A percentile compares a stretch with the other conserved stretches of the same genome.
Evolutionary conservation across 106 monocot species (phyloP).

Genomic region (Allium fistulosum): DNA sequence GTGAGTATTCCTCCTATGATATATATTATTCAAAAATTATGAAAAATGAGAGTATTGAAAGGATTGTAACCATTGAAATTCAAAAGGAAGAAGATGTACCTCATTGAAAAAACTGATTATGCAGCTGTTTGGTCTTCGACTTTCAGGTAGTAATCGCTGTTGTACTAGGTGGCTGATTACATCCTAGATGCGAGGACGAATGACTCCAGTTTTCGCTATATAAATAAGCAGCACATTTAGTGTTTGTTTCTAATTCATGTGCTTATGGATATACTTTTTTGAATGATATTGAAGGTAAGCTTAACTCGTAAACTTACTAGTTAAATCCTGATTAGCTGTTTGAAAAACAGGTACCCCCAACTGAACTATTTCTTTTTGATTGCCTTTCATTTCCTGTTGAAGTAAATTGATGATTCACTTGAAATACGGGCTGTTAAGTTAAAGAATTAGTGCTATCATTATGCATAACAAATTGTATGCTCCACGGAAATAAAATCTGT

Average conservation of each 20-base stretch:
- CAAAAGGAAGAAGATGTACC: slow-evolving; percentile 24
- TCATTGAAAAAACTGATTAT: slow-evolving; percentile 96
- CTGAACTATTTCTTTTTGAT: too few species aligned
- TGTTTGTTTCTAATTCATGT: too few species aligned
- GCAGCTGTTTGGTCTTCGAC: slow-evolving; percentile 82
- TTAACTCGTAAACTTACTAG: too few species aligned
- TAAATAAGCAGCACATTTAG: background rate
- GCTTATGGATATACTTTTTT: background rate
- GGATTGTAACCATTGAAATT: background rate
- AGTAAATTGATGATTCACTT: too few species aligned
- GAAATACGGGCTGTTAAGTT: too few species aligned
- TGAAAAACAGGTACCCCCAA: too few species aligned
- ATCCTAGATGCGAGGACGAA: slow-evolving; percentile 47
- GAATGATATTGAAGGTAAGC: too few species aligned
- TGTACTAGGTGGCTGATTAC: slow-evolving; percentile 77
- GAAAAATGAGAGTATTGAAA: background rate
- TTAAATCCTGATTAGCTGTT: too few species aligned
- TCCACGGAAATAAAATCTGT: too few species aligned
- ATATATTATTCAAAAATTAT: background rate
- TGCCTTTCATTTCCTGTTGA: too few species aligned
- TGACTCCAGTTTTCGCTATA: slow-evolving; percentile 67
- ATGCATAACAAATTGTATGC: too few species aligned
- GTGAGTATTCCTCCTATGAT: slow-evolving; percentile 74
- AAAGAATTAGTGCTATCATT: too few species aligned
- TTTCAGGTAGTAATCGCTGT: slow-evolving; percentile 71